These are phyloP conservation scores for Sporothrix luriei DNA, from an alignment of 2,329 filamentous ascomycete species.

Conservation along the genomic window DNA sequence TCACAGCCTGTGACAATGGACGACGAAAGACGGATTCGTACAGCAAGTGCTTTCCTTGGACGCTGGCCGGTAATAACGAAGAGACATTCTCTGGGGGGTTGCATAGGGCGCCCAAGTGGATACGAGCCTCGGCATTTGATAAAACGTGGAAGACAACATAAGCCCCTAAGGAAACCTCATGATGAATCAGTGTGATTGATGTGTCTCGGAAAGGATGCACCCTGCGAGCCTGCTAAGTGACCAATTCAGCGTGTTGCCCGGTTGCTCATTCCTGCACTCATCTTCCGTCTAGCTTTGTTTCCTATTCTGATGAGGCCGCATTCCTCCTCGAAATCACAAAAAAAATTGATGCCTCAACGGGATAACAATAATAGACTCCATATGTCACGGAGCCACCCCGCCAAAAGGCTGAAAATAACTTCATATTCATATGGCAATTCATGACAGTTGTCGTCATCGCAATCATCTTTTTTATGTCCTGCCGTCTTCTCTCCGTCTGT, in stretches of 20 bases:
- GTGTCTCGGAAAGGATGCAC: slow-evolving; percentile 4
- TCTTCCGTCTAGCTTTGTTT: not conserved
- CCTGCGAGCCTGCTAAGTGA: not conserved
- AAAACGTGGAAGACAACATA: not conserved
- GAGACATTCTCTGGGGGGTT: not conserved
- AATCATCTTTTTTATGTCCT: not conserved
- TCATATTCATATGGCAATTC: slow-evolving; percentile 21
- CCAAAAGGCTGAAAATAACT: not conserved
- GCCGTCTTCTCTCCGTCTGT: not conserved
- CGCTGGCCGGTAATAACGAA: not conserved
- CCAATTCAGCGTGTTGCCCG: slow-evolving; percentile 5
- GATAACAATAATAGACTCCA: not conserved
- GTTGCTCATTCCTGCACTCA: slow-evolving; percentile 1
- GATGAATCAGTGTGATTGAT: slow-evolving; percentile 7
- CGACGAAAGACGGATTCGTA: no score
- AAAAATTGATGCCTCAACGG: not conserved
- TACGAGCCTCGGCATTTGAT: not conserved
- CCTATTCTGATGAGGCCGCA: not conserved
- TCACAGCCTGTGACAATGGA: not conserved
- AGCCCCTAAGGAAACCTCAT: not conserved
- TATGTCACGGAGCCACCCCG: not conserved
- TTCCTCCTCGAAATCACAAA: not conserved
- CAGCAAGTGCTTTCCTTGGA: not conserved
- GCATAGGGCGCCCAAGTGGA: not conserved
- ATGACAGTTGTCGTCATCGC: slow-evolving; percentile 15